Percentiles rank a stretch among this genome's conserved stretches.
Conservation (phyloP, 2,329 filamentous ascomycete species). For the Alternaria brassicae region DNA sequence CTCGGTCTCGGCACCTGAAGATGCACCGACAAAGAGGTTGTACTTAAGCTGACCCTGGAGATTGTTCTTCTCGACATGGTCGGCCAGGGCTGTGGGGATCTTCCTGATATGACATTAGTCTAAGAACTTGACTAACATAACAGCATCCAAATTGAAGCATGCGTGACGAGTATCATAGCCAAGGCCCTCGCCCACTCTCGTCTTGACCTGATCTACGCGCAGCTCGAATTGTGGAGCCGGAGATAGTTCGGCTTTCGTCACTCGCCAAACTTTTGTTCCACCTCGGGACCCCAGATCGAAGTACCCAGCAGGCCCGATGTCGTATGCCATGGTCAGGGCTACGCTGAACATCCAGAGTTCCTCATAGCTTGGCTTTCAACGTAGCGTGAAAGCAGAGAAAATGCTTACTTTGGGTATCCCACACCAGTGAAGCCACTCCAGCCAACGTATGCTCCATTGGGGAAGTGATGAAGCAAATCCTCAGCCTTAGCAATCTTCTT, state of each 20-base stretch:
- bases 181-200: background rate
- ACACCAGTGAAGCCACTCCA: conserved; percentile 94
- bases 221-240: conserved; percentile 25
- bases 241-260: conserved; percentile 32
- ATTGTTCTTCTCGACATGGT: conserved; percentile 87
- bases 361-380: background rate
- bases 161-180: conserved; percentile 11
- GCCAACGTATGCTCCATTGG: conserved; percentile 84
- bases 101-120: conserved; percentile 61
- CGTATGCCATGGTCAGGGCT: background rate
- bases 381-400: background rate
- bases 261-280: conserved; percentile 36
- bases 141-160: background rate
- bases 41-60: conserved; percentile 86
- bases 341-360: background rate
- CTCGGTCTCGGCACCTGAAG: conserved; percentile 86
- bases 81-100: conserved; percentile 81
- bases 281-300: conserved; percentile 31
- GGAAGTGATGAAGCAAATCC: conserved; percentile 81
- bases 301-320: conserved; percentile 11
- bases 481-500: conserved; percentile 81
- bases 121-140: background rate
- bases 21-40: conserved; percentile 88
- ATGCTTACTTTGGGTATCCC: conserved; percentile 80
- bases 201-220: conserved; percentile 17